Base-by-base conservation (phyloP, 2,329 filamentous ascomycete species). In the Fusarium penzigii region DNA sequence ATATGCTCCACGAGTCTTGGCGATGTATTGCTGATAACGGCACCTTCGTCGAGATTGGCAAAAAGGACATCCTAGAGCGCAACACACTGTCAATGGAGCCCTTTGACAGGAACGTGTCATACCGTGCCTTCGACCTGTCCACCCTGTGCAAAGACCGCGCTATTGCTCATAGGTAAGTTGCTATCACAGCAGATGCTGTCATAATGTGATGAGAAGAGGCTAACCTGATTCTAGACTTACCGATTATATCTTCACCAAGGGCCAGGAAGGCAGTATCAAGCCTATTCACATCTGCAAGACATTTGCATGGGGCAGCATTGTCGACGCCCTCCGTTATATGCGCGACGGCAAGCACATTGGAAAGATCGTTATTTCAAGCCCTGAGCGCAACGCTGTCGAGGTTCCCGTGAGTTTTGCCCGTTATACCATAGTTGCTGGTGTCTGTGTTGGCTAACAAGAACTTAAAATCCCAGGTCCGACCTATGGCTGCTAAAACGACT, bases 361-460 rank as follows among this genome's bases (percentile, higher is more conserved):
- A 17, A 54, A 54, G 48, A 48, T 54, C 20, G 41, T 48, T 39
- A 20, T 50, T 17, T n/a, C n/a, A n/a, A n/a, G n/a, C n/a, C n/a
- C n/a, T n/a, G n/a, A n/a, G n/a, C n/a, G n/a, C n/a, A n/a, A n/a
- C n/a, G n/a, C n/a, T n/a, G n/a, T n/a, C n/a, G n/a, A n/a, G n/a
- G n/a, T n/a, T n/a, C n/a, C n/a, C n/a, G n/a, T n/a, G n/a, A n/a
- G n/a, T n/a, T n/a, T n/a, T n/a, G n/a, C n/a, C n/a, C n/a, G n/a
- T n/a, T n/a, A n/a, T n/a, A 34, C 13, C 32, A 42, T 53, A 25
- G 25, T 29, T 16, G 44, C 42, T 13, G 40, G 34, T 13, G 25
- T 42, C 49, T 25, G 44, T 46, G n/a, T 42, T 11, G 12, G 40
- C 36, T n/a, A n/a, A n/a, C n/a, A n/a, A n/a, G n/a, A n/a, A n/a